Conservation (phyloP, 2,329 filamentous ascomycete species). For the Incumbomyces lentus region DNA sequence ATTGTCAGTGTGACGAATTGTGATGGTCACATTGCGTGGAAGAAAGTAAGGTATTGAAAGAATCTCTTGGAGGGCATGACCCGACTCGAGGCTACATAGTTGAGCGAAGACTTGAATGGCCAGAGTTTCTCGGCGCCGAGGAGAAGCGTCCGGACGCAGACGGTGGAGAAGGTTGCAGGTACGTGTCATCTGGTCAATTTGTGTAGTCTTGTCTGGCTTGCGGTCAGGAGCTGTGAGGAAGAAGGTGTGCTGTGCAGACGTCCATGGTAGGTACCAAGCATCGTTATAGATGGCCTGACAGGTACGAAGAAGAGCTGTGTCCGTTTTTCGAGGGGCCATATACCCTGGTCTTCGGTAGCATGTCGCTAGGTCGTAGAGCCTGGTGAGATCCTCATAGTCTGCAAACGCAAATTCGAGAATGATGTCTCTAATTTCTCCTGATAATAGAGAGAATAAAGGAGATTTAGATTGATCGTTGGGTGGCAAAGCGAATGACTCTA, state of each 20-base stretch:
- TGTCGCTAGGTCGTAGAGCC: conserved; percentile 1
- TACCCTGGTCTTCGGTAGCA: conserved; percentile 29
- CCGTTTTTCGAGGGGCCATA: conserved; percentile 28
- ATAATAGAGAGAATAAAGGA: conserved; percentile 27
- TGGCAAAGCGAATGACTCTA: not conserved
- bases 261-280: conserved; percentile 35
- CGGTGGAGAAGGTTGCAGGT: conserved; percentile 9
- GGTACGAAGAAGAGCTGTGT: conserved; percentile 32
- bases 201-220: conserved; percentile 21
- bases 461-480: not conserved
- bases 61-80: conserved; percentile 19
- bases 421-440: conserved; percentile 39
- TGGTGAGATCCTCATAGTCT: conserved; percentile 4
- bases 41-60: conserved; percentile 24
- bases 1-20: conserved; percentile 42
- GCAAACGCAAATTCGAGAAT: conserved; percentile 36
- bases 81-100: conserved; percentile 30
- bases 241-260: conserved; percentile 30
- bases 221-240: conserved; percentile 28
- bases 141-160: conserved; percentile 12
- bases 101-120: conserved; percentile 35
- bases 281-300: conserved; percentile 36
- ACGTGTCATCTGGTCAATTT: not conserved
- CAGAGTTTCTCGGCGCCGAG: conserved; percentile 22
- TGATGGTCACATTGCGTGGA: conserved; percentile 33